phyloP scores from a whole-genome alignment of 331 rosid genomes.

The Malus hybrid region DNA sequence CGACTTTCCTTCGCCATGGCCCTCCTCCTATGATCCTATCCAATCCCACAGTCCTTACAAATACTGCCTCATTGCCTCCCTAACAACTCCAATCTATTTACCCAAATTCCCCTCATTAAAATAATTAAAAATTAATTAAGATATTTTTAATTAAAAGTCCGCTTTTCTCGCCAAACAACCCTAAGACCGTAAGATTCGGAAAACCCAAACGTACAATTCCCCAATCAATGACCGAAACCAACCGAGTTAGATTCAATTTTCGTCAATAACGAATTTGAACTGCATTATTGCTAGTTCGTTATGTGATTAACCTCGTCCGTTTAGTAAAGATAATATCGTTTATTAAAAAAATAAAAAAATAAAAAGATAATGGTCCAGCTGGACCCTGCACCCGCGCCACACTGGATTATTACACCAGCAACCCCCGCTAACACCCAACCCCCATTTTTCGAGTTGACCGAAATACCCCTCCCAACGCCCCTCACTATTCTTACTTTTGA shows the following conservation, averaged over 20 bases:
- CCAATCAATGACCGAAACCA: constrained; percentile 7
- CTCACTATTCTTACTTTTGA: not conserved
- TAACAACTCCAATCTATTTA: constrained; percentile 11
- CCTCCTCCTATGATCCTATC: not conserved
- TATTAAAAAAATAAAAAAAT: no score
- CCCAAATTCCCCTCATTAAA: constrained; percentile 1
- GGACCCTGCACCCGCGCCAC: constrained; percentile 8
- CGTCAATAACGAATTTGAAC: no score
- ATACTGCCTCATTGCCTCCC: not conserved
- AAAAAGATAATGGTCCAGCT: not conserved
- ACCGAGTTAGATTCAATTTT: no score
- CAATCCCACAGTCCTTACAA: constrained; percentile 13
- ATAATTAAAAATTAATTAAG: not conserved
- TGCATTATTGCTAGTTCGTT: no score
- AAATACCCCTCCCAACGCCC: constrained; percentile 8
- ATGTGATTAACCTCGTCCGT: fast-evolving
- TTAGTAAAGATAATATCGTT: not conserved
- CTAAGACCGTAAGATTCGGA: constrained; percentile 2
- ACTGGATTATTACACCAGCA: not conserved
- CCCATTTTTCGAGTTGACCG: constrained; percentile 1
- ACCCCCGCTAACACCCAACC: constrained; percentile 7
- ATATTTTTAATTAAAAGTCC: not conserved
- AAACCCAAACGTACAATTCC: constrained; percentile 1
- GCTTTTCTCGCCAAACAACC: not conserved
- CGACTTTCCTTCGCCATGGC: constrained; percentile 18